Evolutionary conservation across 306 rosid genomes (phyloP).

Genomic region (Rubus parviflorus): DNA sequence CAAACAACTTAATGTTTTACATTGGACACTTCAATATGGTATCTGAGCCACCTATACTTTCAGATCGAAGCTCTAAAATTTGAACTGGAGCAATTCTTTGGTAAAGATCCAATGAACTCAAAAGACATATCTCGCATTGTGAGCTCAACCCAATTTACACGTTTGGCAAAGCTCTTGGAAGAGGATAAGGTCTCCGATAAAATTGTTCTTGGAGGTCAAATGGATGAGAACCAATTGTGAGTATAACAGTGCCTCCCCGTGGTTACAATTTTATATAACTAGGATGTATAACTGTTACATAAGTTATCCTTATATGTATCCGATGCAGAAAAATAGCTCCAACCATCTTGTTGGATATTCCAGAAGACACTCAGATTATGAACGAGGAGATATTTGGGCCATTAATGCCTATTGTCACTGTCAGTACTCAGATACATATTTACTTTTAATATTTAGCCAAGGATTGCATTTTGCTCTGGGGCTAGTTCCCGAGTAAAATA

Average conservation of each 20-base stretch:
- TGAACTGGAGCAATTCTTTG: constrained; percentile 57
- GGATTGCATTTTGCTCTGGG: not conserved
- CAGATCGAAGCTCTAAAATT: constrained; percentile 57
- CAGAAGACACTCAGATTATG: constrained; percentile 63
- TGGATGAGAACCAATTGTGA: constrained; percentile 59
- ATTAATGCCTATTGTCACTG: constrained; percentile 68
- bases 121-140: constrained; percentile 75
- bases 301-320: not conserved
- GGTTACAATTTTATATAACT: not conserved
- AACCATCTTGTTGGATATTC: constrained; percentile 67
- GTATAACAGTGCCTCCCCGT: constrained; percentile 14
- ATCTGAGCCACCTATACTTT: not conserved
- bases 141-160: constrained; percentile 53
- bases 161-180: constrained; percentile 59
- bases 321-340: constrained; percentile 75
- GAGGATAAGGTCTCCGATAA: constrained; percentile 65
- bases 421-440: constrained; percentile 30
- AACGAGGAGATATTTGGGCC: constrained; percentile 90
- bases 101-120: constrained; percentile 53
- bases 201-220: constrained; percentile 76
- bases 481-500: not conserved
- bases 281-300: not conserved
- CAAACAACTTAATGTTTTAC: not conserved
- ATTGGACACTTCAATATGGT: not conserved
- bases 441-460: not conserved